Evolutionary conservation across 2,329 filamentous ascomycete species (phyloP).

Genomic region (Curvularia eragrostidis): DNA sequence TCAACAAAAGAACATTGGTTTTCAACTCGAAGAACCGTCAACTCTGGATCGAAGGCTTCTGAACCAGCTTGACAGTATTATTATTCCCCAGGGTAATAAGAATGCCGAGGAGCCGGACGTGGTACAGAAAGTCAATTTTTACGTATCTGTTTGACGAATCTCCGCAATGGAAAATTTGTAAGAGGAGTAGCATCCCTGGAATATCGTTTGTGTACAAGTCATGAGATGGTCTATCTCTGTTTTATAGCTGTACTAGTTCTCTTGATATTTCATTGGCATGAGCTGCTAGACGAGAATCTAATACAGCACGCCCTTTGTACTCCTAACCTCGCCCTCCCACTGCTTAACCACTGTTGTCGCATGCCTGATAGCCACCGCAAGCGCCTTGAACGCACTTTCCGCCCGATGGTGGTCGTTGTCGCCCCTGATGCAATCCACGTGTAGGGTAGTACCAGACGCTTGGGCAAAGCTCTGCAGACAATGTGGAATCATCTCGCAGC

Average conservation of each 20-base stretch:
- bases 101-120: neutral
- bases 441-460: constrained; percentile 87
- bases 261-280: neutral
- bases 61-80: neutral
- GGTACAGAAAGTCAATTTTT: no score
- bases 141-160: neutral
- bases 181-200: neutral
- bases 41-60: neutral
- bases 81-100: neutral
- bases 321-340: constrained; percentile 89
- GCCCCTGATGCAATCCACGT: constrained; percentile 90
- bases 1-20: neutral
- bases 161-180: neutral
- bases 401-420: constrained; percentile 96
- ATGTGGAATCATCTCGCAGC: constrained; percentile 93
- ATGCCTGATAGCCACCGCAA: constrained; percentile 82
- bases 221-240: neutral
- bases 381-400: constrained; percentile 95
- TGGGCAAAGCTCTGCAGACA: constrained; percentile 94
- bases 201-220: neutral
- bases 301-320: constrained; percentile 89
- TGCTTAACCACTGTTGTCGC: constrained; percentile 78
- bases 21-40: neutral
- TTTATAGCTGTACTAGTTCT: neutral
- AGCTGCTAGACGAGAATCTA: constrained; percentile 17